A percentile compares a stretch with the other conserved stretches of the same genome.
These are phyloP conservation scores for Sambucus nigra DNA, from an alignment of 129 eudicot species.

Conservation along the genomic window DNA sequence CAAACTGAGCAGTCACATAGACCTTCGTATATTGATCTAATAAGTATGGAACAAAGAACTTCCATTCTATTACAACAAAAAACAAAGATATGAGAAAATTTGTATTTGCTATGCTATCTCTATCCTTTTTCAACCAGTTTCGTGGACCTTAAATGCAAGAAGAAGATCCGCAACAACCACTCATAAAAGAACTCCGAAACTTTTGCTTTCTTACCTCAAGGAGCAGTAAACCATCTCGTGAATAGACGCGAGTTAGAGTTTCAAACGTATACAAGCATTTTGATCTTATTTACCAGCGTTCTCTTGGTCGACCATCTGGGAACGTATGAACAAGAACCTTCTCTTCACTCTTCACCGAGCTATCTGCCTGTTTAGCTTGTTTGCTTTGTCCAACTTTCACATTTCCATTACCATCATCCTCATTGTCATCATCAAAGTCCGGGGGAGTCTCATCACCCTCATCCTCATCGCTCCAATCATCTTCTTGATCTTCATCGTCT, in stretches of 20 bases:
- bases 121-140: neutral
- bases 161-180: neutral
- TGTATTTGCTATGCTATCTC: neutral
- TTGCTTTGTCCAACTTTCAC: conserved; percentile 36
- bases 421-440: conserved; percentile 57
- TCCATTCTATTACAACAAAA: conserved; percentile 3
- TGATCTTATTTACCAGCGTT: conserved; percentile 66
- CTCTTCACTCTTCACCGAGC: conserved; percentile 25
- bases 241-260: neutral
- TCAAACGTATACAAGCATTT: neutral
- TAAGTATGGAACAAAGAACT: neutral
- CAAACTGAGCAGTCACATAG: conserved; percentile 6
- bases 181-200: neutral
- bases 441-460: conserved; percentile 73
- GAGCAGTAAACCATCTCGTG: neutral
- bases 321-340: conserved; percentile 48
- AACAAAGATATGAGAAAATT: neutral
- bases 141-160: neutral
- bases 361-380: conserved; percentile 20
- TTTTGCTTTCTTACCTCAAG: neutral
- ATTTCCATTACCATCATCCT: conserved; percentile 35
- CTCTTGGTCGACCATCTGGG: conserved; percentile 92
- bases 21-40: conserved; percentile 2
- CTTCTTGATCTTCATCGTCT: conserved; percentile 32
- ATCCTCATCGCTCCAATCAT: conserved; percentile 40